Base-by-base conservation (phyloP, 2,329 filamentous ascomycete genomes). In the Parascedosporium putredinis region DNA sequence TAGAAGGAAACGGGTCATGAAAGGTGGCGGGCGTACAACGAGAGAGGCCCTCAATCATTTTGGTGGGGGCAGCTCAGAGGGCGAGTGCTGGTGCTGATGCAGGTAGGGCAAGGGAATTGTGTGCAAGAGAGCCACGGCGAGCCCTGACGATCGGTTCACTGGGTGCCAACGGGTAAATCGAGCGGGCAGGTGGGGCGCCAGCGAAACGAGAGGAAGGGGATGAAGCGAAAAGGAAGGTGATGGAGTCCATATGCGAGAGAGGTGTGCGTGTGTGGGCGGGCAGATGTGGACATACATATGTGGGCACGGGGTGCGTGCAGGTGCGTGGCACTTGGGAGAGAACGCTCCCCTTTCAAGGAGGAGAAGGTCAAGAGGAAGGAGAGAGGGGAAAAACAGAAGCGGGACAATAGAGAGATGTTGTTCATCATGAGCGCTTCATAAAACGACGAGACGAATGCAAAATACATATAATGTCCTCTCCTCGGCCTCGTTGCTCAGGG, bases 231-330 rank as follows among this genome's bases (percentile, higher is more conserved):
- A 31, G 44, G 24, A 20, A 46, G 24, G 24, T 31, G 44, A 46
- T 18, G 44, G 44, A 31, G 25, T 6, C 24, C n/a, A 31, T 46
- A 46, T 46, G 44, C 40, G 47, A 24, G 44, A 31, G 44, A 31
- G 44, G n/a, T 31, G 44, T 46, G 23, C 45, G 31, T 34, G 27
- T 33, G 45, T 47, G 45, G 45, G 38, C 38, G 38, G 38, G 38
- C 38, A 42, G 38, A 20, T 42, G 38, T 42, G 38, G 38, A 42
- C 38, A 42, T 42, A 42, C 38, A 42, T 42, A 42, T 42, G 38
- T 42, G 38, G 38, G 20, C 38, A 42, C 20, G 38, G 38, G 18
- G 18, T 42, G 38, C 16, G 38, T 20, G 38, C 38, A 42, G 16
- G 38, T 20, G 38, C 20, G 16, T 42, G 38, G 27, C 27, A 31